phyloP scores from a whole-genome alignment of 1,139 yeast species.

The Taphrina communis region DNA sequence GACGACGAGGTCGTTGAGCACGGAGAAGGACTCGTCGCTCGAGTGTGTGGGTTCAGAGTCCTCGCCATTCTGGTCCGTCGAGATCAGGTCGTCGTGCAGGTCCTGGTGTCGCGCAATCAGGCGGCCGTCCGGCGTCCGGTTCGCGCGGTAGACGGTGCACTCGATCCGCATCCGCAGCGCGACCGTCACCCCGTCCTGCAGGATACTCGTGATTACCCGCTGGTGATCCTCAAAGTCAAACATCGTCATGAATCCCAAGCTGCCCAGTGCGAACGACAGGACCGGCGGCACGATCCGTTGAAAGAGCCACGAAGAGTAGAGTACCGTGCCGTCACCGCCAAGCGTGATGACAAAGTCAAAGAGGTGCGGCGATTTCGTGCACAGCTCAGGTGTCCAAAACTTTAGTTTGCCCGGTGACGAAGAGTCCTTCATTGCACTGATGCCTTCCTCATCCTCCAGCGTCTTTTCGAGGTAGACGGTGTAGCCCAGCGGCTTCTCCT shows the following conservation, averaged over 20 bases:
- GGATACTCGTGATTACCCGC: conserved; percentile 61
- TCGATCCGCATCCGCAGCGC: conserved; percentile 77
- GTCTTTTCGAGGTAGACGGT: conserved; percentile 45
- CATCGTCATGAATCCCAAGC: conserved; percentile 81
- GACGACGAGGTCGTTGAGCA: conserved; percentile 81
- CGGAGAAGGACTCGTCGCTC: conserved; percentile 57
- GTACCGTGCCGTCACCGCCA: conserved; percentile 91
- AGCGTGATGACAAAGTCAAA: conserved; percentile 64
- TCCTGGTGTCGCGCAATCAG: conserved; percentile 43
- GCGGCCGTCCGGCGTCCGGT: conserved; percentile 42
- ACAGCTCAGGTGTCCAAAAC: conserved; percentile 65
- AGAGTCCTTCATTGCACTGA: conserved; percentile 27
- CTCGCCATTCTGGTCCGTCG: conserved; percentile 48
- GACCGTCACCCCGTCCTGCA: conserved; percentile 67
- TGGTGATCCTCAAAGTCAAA: conserved; percentile 66
- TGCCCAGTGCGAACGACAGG: conserved; percentile 78
- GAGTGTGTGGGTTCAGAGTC: conserved; percentile 44
- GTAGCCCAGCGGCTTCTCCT: conserved; percentile 36
- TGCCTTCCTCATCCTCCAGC: conserved; percentile 36
- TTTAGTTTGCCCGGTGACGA: conserved; percentile 52
- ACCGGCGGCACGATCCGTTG: conserved; percentile 83
- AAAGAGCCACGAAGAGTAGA: conserved; percentile 66
- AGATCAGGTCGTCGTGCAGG: conserved; percentile 46
- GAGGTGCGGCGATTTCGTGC: conserved; percentile 57
- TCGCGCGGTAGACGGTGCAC: conserved; percentile 67